Conservation (phyloP, 139 green algal genomes). For the Chlorella ohadii region DNA sequence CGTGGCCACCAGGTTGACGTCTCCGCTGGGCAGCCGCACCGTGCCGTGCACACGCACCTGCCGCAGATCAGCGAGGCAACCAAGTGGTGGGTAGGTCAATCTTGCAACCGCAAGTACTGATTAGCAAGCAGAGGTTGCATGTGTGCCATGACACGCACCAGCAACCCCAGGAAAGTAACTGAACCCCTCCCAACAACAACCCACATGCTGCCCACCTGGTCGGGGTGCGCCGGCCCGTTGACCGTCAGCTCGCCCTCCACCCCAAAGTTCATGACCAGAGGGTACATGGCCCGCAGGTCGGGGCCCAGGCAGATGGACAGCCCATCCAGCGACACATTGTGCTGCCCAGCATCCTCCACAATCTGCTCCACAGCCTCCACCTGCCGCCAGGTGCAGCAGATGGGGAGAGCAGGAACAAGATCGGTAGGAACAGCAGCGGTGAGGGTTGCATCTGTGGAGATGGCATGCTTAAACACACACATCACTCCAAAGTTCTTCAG, state of each 20-base stretch:
- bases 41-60: conserved; percentile 49
- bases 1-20: conserved; percentile 95
- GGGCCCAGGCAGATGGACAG: conserved; percentile 82
- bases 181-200: too few relatives aligned
- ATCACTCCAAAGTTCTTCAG: too few relatives aligned
- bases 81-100: not conserved
- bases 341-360: conserved; percentile 37
- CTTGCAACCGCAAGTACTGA: too few relatives aligned
- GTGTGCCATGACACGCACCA: too few relatives aligned
- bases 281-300: conserved; percentile 90
- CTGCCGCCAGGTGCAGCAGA: not conserved
- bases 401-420: not conserved
- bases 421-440: too few relatives aligned
- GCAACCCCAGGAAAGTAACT: not conserved
- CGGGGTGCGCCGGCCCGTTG: conserved; percentile 69
- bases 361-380: conserved; percentile 46
- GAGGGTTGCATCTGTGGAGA: too few relatives aligned
- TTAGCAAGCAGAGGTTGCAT: too few relatives aligned
- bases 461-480: too few relatives aligned
- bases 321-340: conserved; percentile 48
- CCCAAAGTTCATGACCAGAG: conserved; percentile 92
- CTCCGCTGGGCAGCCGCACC: conserved; percentile 79
- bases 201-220: not conserved
- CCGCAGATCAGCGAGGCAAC: not conserved
- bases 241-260: conserved; percentile 75